Percentiles rank a stretch among this genome's conserved stretches.
Conservation (phyloP, 106 monocot genomes). For the Dactylorhiza incarnata region DNA sequence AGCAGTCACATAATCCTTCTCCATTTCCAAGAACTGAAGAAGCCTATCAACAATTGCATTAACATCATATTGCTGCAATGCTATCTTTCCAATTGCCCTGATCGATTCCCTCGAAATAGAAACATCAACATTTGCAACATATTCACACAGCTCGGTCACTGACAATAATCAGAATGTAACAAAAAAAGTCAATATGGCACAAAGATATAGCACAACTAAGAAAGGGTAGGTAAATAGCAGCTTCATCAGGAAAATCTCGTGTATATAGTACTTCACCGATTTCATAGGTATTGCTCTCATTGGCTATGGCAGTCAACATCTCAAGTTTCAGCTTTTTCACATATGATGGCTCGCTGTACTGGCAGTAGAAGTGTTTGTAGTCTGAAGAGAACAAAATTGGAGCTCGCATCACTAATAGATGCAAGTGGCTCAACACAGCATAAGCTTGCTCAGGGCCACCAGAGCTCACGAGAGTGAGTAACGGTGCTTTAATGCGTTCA, state of each 20-base stretch:
- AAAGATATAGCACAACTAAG: neutral
- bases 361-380: conserved; percentile 96
- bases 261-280: conserved; percentile 47
- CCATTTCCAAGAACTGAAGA: conserved; percentile 99
- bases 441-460: conserved; percentile 96
- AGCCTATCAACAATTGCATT: conserved; percentile 99
- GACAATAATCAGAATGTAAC: conserved; percentile 10
- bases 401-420: conserved; percentile 95
- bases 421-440: conserved; percentile 91
- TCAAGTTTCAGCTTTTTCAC: conserved; percentile 98
- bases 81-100: conserved; percentile 97
- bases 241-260: neutral
- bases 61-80: conserved; percentile 96
- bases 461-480: conserved; percentile 88
- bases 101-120: conserved; percentile 95
- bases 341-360: conserved; percentile 94
- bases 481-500: conserved; percentile 95
- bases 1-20: conserved; percentile 97
- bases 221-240: neutral
- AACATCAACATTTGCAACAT: conserved; percentile 97
- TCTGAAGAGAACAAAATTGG: conserved; percentile 96
- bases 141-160: conserved; percentile 99
- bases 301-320: conserved; percentile 98
- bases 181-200: neutral
- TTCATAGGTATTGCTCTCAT: conserved; percentile 98